These are phyloP conservation scores for Vickermania spadyakhi DNA, from an alignment of 208 protist genomes.

Conservation along the genomic window DNA sequence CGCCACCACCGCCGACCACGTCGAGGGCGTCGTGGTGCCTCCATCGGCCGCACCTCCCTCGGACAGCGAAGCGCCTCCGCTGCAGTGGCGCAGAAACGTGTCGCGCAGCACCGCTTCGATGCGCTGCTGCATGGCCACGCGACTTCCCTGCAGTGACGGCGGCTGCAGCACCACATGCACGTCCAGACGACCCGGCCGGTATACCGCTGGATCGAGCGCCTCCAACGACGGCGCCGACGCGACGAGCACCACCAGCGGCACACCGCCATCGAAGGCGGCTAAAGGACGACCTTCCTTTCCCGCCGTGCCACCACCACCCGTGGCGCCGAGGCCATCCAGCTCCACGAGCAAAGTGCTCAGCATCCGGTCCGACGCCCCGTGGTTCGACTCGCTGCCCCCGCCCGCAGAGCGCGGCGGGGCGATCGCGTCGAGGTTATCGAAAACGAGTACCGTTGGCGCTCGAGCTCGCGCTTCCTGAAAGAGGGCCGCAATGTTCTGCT, in stretches of 20 bases:
- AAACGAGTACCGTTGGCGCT: conserved; percentile 75
- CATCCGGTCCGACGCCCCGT: conserved; percentile 69
- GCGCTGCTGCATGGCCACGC: conserved; percentile 7
- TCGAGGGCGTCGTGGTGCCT: too few relatives aligned
- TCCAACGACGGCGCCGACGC: conserved; percentile 54
- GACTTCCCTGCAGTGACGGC: conserved; percentile 12
- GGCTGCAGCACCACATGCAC: conserved; percentile 48
- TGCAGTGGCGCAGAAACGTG: not conserved
- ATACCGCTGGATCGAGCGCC: conserved; percentile 75
- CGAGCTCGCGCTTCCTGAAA: conserved; percentile 61
- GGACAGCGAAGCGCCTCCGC: too few relatives aligned
- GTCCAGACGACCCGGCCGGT: conserved; percentile 80
- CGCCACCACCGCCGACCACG: not conserved
- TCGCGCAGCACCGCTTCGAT: not conserved
- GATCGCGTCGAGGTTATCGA: conserved; percentile 90
- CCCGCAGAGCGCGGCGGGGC: conserved; percentile 75
- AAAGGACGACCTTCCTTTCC: too few relatives aligned
- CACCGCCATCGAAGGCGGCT: conserved; percentile 3
- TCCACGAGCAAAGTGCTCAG: conserved; percentile 87
- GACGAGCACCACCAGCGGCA: conserved; percentile 67
- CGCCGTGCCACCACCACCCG: not conserved
- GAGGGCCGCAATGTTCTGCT: conserved; percentile 79
- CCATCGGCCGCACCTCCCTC: too few relatives aligned
- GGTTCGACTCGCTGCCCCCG: conserved; percentile 25
- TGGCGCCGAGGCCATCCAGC: conserved; percentile 78